Percentiles rank a stretch among this genome's conserved stretches.
Evolutionary conservation across 2,329 filamentous ascomycete genomes (phyloP).

Genomic region (Simplicillium aogashimaense): DNA sequence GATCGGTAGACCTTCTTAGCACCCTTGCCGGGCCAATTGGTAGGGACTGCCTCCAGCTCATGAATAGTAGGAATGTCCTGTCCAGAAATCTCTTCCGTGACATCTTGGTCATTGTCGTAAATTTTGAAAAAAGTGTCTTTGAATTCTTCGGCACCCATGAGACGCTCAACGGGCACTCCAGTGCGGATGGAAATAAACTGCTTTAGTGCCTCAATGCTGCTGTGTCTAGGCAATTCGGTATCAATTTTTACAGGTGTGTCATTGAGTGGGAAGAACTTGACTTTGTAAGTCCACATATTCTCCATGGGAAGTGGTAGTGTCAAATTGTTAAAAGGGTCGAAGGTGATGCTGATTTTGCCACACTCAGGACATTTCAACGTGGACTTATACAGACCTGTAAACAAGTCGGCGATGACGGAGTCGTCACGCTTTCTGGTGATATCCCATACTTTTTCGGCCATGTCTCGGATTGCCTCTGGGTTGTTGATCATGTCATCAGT

Average conservation of each 20-base stretch:
- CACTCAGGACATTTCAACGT: conserved; percentile 88
- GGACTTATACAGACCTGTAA: conserved; percentile 97
- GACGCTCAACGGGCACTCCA: conserved; percentile 50
- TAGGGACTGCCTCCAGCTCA: conserved; percentile 70
- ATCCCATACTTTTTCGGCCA: conserved; percentile 82
- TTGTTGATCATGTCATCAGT: conserved; percentile 92
- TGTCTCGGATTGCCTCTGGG: conserved; percentile 65
- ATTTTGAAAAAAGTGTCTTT: conserved; percentile 78
- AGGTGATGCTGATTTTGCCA: conserved; percentile 94
- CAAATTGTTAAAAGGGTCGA: conserved; percentile 93
- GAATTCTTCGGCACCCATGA: conserved; percentile 80
- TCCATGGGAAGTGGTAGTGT: conserved; percentile 85
- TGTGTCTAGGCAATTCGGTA: conserved; percentile 73
- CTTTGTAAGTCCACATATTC: conserved; percentile 64
- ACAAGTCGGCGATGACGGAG: conserved; percentile 89
- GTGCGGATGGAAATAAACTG: conserved; percentile 58
- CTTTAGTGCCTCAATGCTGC: conserved; percentile 59
- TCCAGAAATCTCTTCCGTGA: conserved; percentile 61
- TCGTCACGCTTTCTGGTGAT: conserved; percentile 91
- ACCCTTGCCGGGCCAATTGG: conserved; percentile 58
- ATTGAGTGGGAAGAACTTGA: conserved; percentile 71
- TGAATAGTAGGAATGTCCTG: conserved; percentile 61
- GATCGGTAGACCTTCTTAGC: conserved; percentile 36
- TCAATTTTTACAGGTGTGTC: conserved; percentile 61
- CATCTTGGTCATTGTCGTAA: conserved; percentile 57